phyloP scores from a whole-genome alignment of 1,284 basidiomycete species.

The Xerocomus minutiporus region DNA sequence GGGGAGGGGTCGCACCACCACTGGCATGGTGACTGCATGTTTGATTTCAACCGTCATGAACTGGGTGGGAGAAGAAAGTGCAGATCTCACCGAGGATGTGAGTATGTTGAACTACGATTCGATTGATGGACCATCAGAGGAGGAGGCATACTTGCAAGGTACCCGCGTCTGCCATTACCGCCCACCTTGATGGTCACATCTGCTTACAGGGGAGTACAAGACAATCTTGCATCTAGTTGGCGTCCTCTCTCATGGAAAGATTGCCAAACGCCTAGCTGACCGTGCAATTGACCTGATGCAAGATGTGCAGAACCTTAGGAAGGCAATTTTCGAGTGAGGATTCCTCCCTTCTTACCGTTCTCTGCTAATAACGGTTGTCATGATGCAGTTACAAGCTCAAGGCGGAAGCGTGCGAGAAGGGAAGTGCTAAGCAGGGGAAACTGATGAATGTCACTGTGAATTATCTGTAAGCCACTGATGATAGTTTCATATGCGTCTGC shows the following conservation, averaged over 20 bases:
- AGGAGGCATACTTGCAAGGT: conserved; percentile 86
- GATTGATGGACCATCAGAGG: conserved; percentile 77
- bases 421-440: conserved; percentile 71
- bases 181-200: neutral
- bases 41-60: conserved; percentile 77
- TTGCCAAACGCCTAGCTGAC: conserved; percentile 92
- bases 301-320: conserved; percentile 91
- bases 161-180: neutral
- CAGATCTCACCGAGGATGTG: conserved; percentile 40
- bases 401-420: conserved; percentile 76
- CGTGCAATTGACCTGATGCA: conserved; percentile 86
- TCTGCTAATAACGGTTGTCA: conserved; percentile 1
- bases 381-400: conserved; percentile 81
- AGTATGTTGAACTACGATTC: conserved; percentile 51
- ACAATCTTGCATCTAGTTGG: conserved; percentile 92
- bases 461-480: conserved; percentile 59
- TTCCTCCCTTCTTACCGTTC: neutral
- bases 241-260: conserved; percentile 82
- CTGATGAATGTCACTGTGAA: conserved; percentile 75
- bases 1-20: conserved; percentile 81
- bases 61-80: conserved; percentile 47
- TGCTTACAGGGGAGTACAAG: conserved; percentile 86
- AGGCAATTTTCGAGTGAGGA: conserved; percentile 84
- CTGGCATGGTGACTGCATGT: conserved; percentile 89
- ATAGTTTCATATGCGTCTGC: conserved; percentile 3